Evolutionary conservation across 2,329 filamentous ascomycete species (phyloP).

Genomic region (Exophiala alcalophila): DNA sequence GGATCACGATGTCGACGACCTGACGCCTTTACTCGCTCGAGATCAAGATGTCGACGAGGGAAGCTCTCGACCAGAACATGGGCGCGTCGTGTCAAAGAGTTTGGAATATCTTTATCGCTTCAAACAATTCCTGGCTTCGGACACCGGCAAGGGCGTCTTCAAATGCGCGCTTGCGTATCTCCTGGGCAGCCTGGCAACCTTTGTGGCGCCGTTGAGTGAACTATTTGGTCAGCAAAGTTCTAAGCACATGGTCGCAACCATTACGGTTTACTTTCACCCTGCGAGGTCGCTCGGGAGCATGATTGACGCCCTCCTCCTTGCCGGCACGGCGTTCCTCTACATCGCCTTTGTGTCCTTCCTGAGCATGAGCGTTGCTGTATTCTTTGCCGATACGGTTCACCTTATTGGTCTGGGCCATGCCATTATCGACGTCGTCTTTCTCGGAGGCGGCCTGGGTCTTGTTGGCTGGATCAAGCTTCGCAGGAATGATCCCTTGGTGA

Average conservation of each 20-base stretch:
- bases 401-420: slow-evolving; percentile 70
- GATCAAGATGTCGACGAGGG: background rate
- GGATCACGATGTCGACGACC: slow-evolving; percentile 3
- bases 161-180: slow-evolving; percentile 92
- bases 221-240: slow-evolving; percentile 81
- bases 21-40: slow-evolving; percentile 19
- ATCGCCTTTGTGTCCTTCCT: slow-evolving; percentile 71
- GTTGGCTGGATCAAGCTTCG: slow-evolving; percentile 84
- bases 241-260: slow-evolving; percentile 89
- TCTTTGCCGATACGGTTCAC: slow-evolving; percentile 67
- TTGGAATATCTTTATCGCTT: slow-evolving; percentile 40
- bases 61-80: background rate
- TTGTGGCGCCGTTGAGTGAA: slow-evolving; percentile 68
- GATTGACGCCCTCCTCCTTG: slow-evolving; percentile 77
- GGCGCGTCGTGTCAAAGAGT: slow-evolving; percentile 22
- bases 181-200: slow-evolving; percentile 80
- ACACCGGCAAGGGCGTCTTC: slow-evolving; percentile 73
- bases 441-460: slow-evolving; percentile 81
- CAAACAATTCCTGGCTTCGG: slow-evolving; percentile 64
- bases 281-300: slow-evolving; percentile 83
- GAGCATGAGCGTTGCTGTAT: slow-evolving; percentile 83
- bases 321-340: slow-evolving; percentile 74
- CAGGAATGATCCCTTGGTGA: slow-evolving; percentile 74
- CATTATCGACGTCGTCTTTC: slow-evolving; percentile 76
- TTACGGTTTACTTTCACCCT: slow-evolving; percentile 94